A percentile compares a stretch with the other conserved stretches of the same genome.
phyloP scores from a whole-genome alignment of 2,329 filamentous ascomycete genomes.

The Ophiosphaerella korrae region DNA sequence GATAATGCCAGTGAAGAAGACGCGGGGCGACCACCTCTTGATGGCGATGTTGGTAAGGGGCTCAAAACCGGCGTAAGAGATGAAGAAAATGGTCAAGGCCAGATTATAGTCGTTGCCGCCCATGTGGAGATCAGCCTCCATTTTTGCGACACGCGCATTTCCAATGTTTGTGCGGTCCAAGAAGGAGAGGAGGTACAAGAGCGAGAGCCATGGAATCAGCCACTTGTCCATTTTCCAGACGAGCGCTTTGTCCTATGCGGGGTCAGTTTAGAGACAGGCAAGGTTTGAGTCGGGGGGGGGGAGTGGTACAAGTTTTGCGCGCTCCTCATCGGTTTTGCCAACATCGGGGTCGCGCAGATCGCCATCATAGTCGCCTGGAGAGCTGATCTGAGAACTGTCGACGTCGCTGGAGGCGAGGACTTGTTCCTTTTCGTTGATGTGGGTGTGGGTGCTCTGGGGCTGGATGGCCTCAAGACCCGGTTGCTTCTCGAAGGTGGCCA shows the following conservation, averaged over 20 bases:
- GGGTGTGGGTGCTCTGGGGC: slow-evolving; percentile 23
- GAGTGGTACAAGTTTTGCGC: slow-evolving; percentile 37
- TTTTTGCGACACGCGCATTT: slow-evolving; percentile 53
- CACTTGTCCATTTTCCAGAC: slow-evolving; percentile 51
- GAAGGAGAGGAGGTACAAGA: slow-evolving; percentile 51
- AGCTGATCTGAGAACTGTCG: slow-evolving; percentile 30
- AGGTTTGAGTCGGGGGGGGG: not conserved
- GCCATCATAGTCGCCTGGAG: slow-evolving; percentile 34
- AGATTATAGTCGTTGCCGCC: slow-evolving; percentile 66
- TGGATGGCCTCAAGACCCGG: slow-evolving; percentile 11
- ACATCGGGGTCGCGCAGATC: slow-evolving; percentile 43
- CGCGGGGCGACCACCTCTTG: slow-evolving; percentile 61
- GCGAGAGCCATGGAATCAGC: slow-evolving; percentile 49
- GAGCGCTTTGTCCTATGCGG: slow-evolving; percentile 40
- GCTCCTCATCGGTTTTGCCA: slow-evolving; percentile 43
- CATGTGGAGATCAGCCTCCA: slow-evolving; percentile 38
- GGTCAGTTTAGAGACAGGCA: slow-evolving; percentile 18
- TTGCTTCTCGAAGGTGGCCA: slow-evolving; percentile 30
- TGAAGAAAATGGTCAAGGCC: slow-evolving; percentile 69
- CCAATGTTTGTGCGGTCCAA: slow-evolving; percentile 46
- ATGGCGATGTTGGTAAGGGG: slow-evolving; percentile 66
- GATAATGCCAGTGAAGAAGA: slow-evolving; percentile 55
- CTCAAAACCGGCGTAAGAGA: slow-evolving; percentile 55
- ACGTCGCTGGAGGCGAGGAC: slow-evolving; percentile 28
- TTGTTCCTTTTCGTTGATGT: slow-evolving; percentile 30